Evolutionary conservation across 495 filamentous ascomycete genomes (phyloP), one percentile per base, ranked within the genome.

Genomic region (Darksidea phi): DNA sequence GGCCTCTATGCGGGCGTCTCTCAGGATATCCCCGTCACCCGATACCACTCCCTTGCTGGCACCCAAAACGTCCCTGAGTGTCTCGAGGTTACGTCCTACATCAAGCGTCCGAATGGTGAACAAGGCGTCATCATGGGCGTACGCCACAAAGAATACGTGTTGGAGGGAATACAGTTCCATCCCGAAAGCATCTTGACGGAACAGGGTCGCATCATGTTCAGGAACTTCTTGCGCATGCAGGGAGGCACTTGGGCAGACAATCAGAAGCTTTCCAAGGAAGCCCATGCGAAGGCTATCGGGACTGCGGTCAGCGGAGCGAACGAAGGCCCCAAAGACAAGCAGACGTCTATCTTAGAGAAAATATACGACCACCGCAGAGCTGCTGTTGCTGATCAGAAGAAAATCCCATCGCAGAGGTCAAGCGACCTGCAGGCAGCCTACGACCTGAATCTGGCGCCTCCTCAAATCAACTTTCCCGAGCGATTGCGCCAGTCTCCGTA

Each of bases 111-210:
- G 28, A 80, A 81, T 71, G 86, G 86, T 36, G 84, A 78, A 17
- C 87, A 85, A 62, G 84, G 85, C 11, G 84, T 97, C 46, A 99
- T 99, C 63, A 97, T 97, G 94, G 94, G 94, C 18, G 86, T 97
- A 11, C 82, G 94, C 20, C 94, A 99, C 77, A 96, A 95, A 75
- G 82, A 93, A 70, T 85, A 88, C 68, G 78, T 89, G 0, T 80
- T 98, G 3, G 94, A 98, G 70, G 94, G 93, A 28, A 91, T 97
- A 17, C 94, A 98, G 71, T 98, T 97, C 72, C 94, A 98, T 70
- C 94, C 94, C 0, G 94, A 98, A 73, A 97, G 93, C 71, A 98
- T 98, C 53, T 75, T 98, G 26, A 97, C 94, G 0, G 89, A 85
- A 56, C 85, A 94, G 59, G 94, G 94, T 11, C 88, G 89, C 26